phyloP scores from a whole-genome alignment of 768 basidiomycete species.

The Chlorophyllum brunneum region DNA sequence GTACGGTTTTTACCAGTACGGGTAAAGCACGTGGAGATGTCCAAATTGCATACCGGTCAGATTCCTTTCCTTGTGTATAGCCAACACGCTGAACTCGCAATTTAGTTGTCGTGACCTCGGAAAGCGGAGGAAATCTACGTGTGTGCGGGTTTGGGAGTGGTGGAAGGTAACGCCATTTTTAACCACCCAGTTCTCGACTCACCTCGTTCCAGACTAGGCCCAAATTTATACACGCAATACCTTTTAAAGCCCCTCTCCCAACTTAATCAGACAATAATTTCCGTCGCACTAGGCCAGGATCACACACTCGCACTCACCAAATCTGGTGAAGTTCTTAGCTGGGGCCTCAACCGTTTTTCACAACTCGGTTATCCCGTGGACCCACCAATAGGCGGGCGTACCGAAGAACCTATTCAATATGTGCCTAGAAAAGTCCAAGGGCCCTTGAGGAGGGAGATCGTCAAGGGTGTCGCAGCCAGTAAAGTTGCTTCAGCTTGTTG shows the following conservation, averaged over 20 bases:
- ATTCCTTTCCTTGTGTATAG: background rate
- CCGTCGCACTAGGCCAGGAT: conserved; percentile 88
- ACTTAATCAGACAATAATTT: conserved; percentile 50
- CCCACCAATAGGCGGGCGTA: conserved; percentile 33
- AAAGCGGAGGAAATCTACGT: conserved; percentile 67
- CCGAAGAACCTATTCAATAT: conserved; percentile 74
- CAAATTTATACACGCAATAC: conserved; percentile 75
- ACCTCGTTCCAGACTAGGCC: conserved; percentile 53
- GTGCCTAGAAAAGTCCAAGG: conserved; percentile 73
- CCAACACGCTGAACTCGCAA: conserved; percentile 19
- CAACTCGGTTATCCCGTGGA: conserved; percentile 90
- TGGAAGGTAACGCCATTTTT: conserved; percentile 57
- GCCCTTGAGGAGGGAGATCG: conserved; percentile 70
- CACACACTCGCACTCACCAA: conserved; percentile 86
- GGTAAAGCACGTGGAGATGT: conserved; percentile 73
- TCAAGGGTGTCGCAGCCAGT: conserved; percentile 82
- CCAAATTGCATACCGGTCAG: conserved; percentile 82
- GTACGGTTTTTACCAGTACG: conserved; percentile 59
- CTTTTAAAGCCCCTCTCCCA: conserved; percentile 57
- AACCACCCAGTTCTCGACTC: background rate
- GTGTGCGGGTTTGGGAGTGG: conserved; percentile 89
- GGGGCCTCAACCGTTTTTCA: conserved; percentile 86
- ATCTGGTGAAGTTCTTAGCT: conserved; percentile 80
- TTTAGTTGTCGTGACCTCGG: conserved; percentile 63
- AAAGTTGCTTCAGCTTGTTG: conserved; percentile 87